Conservation (phyloP, 805 yeast genomes). For the Yamadazyma nakazawae region DNA sequence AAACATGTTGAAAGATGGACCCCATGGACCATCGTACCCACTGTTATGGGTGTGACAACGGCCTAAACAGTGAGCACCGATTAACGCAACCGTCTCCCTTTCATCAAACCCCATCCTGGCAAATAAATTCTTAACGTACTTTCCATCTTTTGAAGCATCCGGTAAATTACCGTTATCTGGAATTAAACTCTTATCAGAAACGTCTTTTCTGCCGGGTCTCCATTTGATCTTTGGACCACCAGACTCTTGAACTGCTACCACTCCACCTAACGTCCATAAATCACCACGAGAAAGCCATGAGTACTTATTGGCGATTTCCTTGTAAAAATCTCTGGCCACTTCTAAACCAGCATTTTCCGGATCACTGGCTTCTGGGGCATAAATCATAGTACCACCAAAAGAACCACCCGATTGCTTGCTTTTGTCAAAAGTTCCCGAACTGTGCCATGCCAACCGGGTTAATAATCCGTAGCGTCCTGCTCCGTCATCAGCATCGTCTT, state of each 20-base stretch:
- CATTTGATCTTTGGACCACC: conserved; percentile 78
- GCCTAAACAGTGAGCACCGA: conserved; percentile 44
- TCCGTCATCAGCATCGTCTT: conserved; percentile 33
- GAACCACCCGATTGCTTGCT: conserved; percentile 32
- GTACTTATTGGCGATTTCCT: conserved; percentile 52
- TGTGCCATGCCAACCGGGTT: conserved; percentile 39
- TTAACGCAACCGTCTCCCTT: conserved; percentile 38
- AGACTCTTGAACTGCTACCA: conserved; percentile 70
- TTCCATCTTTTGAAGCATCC: conserved; percentile 61
- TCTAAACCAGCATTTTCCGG: conserved; percentile 60
- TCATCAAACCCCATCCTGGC: conserved; percentile 48
- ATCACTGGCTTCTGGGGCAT: conserved; percentile 29
- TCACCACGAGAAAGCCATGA: conserved; percentile 80
- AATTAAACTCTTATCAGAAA: conserved; percentile 43
- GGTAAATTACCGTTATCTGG: conserved; percentile 75
- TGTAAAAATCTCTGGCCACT: conserved; percentile 53
- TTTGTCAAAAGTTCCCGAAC: conserved; percentile 31
- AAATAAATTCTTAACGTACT: conserved; percentile 63
- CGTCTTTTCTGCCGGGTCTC: conserved; percentile 79
- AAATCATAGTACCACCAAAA: conserved; percentile 36
- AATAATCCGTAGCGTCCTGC: conserved; percentile 38
- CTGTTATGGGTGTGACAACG: conserved; percentile 34
- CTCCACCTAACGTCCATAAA: conserved; percentile 76
- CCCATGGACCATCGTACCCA: conserved; percentile 48
- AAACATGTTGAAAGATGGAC: conserved; percentile 37